phyloP scores from a whole-genome alignment of 768 basidiomycete genomes.

The Leccinum imitatum region DNA sequence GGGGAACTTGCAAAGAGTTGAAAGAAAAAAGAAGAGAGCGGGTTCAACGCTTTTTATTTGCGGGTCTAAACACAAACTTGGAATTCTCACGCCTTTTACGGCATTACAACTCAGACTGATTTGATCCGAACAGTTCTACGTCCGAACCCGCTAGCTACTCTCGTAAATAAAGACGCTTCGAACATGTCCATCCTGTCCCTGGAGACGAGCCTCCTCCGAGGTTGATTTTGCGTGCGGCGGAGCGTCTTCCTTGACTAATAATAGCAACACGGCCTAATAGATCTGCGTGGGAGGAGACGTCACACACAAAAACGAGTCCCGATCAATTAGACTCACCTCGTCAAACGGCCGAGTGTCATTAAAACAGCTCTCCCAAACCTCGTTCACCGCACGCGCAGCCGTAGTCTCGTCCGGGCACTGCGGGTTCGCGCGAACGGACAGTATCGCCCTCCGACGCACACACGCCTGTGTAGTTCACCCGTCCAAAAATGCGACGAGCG shows the following conservation, averaged over 20 bases:
- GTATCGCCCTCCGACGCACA: constrained; percentile 81
- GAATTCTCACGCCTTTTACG: constrained; percentile 23
- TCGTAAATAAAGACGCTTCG: neutral
- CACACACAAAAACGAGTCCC: neutral
- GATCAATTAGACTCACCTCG: constrained; percentile 58
- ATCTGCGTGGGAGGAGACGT: constrained; percentile 30
- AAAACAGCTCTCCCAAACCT: constrained; percentile 97
- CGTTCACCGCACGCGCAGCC: constrained; percentile 89
- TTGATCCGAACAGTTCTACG: neutral
- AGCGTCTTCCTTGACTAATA: neutral
- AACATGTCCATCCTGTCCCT: constrained; percentile 3
- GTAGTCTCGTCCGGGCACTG: constrained; percentile 70
- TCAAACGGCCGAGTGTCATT: constrained; percentile 96
- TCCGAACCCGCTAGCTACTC: neutral
- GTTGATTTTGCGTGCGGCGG: neutral
- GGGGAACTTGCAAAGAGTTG: constrained; percentile 18
- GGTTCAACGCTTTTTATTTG: constrained; percentile 24
- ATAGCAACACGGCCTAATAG: constrained; percentile 25
- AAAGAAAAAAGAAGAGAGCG: neutral
- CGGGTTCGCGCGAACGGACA: constrained; percentile 81
- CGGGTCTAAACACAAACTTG: constrained; percentile 5
- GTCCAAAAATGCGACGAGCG: constrained; percentile 8
- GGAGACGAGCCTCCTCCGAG: constrained; percentile 4
- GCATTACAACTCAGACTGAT: constrained; percentile 15
- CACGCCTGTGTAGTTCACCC: constrained; percentile 57